phyloP scores from a whole-genome alignment of 2,329 filamentous ascomycete genomes.

The Ophiocordyceps sinensis region DNA sequence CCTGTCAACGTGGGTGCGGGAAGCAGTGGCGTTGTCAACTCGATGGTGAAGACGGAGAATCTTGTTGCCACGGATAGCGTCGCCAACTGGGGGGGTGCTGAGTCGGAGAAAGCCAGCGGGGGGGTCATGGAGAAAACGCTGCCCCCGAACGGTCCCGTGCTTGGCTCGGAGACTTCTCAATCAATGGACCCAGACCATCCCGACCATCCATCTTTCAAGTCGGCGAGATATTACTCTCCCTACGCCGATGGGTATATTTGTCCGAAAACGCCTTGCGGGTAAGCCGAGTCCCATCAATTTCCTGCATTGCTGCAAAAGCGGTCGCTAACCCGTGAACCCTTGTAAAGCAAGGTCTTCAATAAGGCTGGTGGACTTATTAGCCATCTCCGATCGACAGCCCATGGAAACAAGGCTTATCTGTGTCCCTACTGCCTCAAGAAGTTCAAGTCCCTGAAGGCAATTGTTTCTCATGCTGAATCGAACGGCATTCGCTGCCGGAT shows the following conservation, averaged over 20 bases:
- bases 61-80: too few relatives aligned
- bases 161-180: too few relatives aligned
- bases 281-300: conserved; percentile 10
- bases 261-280: conserved; percentile 37
- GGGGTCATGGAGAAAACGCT: too few relatives aligned
- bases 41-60: too few relatives aligned
- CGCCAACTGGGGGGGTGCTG: too few relatives aligned
- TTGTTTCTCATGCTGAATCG: conserved; percentile 34
- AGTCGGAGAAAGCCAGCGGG: too few relatives aligned
- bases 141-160: too few relatives aligned
- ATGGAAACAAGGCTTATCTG: conserved; percentile 17
- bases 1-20: background rate
- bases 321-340: background rate
- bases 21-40: too few relatives aligned
- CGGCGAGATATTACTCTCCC: conserved; percentile 28
- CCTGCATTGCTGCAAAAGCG: too few relatives aligned
- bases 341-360: conserved; percentile 25
- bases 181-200: conserved; percentile 27
- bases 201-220: conserved; percentile 28
- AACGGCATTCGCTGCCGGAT: conserved; percentile 26
- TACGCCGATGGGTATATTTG: conserved; percentile 34
- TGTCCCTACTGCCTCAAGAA: conserved; percentile 30
- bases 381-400: conserved; percentile 30
- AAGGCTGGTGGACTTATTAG: conserved; percentile 14
- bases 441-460: conserved; percentile 26